Percentiles rank a stretch among this genome's conserved stretches.
phyloP scores from a whole-genome alignment of 2,329 filamentous ascomycete genomes.

The Cytospora leucostoma region DNA sequence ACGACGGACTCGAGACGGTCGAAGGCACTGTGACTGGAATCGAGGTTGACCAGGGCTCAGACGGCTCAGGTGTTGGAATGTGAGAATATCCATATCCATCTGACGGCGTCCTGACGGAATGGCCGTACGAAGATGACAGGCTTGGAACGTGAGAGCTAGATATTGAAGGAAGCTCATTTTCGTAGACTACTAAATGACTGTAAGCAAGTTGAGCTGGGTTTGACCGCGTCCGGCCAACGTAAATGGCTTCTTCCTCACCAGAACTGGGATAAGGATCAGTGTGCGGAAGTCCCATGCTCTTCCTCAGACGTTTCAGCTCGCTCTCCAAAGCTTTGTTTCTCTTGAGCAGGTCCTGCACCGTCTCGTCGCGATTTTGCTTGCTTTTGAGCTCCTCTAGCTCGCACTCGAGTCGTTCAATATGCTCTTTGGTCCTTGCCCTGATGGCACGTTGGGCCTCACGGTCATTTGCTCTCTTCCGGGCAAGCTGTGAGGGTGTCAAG shows the following conservation, averaged over 20 bases:
- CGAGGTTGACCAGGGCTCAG: slow-evolving; percentile 49
- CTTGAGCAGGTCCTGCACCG: slow-evolving; percentile 53
- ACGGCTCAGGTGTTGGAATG: slow-evolving; percentile 44
- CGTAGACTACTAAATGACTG: slow-evolving; percentile 38
- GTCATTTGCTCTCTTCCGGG: slow-evolving; percentile 89
- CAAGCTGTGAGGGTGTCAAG: slow-evolving; percentile 83
- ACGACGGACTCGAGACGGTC: slow-evolving; percentile 54
- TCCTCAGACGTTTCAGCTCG: slow-evolving; percentile 49
- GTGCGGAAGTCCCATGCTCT: slow-evolving; percentile 47
- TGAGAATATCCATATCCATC: slow-evolving; percentile 37
- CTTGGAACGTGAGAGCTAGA: slow-evolving; percentile 45
- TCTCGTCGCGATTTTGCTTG: slow-evolving; percentile 50
- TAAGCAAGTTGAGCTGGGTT: slow-evolving; percentile 20
- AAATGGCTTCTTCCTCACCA: slow-evolving; percentile 40
- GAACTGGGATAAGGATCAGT: slow-evolving; percentile 43
- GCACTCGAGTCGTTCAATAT: slow-evolving; percentile 76
- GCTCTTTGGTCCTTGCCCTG: slow-evolving; percentile 80
- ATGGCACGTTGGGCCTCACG: slow-evolving; percentile 88
- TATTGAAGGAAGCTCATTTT: slow-evolving; percentile 42
- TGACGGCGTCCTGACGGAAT: slow-evolving; percentile 27
- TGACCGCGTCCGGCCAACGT: background rate
- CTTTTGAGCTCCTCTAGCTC: slow-evolving; percentile 71
- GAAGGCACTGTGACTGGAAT: slow-evolving; percentile 49
- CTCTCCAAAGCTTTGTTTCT: slow-evolving; percentile 57
- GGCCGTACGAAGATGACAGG: slow-evolving; percentile 48